Conservation (phyloP, 1,139 yeast genomes). For the Blastobotrys illinoisensis region DNA sequence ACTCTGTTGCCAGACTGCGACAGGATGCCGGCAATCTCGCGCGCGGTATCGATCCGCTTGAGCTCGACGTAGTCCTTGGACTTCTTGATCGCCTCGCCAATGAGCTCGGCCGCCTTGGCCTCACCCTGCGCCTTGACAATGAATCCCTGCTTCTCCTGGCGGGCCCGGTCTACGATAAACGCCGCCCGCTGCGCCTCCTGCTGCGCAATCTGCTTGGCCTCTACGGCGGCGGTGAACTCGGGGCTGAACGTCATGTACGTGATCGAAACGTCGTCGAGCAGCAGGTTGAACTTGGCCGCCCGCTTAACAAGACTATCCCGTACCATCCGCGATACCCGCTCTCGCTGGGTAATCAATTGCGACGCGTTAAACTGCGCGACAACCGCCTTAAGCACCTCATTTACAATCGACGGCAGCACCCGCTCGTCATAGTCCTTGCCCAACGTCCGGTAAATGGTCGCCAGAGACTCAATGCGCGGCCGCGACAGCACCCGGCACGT, state of each 20-base stretch:
- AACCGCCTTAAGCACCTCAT: conserved; percentile 92
- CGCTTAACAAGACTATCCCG: conserved; percentile 89
- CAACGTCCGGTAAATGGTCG: conserved; percentile 81
- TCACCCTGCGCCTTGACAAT: conserved; percentile 98
- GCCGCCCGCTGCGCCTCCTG: conserved; percentile 99
- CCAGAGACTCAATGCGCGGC: conserved; percentile 75
- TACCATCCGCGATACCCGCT: conserved; percentile 84
- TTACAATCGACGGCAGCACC: conserved; percentile 92
- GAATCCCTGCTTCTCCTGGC: conserved; percentile 94
- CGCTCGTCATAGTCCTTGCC: conserved; percentile 95
- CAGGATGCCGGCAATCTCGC: conserved; percentile 85
- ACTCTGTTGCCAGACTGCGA: conserved; percentile 87
- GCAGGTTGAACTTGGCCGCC: conserved; percentile 81
- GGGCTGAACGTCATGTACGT: conserved; percentile 97
- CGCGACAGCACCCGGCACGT: conserved; percentile 94
- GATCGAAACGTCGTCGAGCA: conserved; percentile 90
- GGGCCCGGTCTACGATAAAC: conserved; percentile 91
- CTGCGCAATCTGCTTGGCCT: conserved; percentile 98
- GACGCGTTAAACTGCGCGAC: conserved; percentile 98
- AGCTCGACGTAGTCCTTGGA: conserved; percentile 92
- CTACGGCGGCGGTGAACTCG: conserved; percentile 95
- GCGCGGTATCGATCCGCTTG: conserved; percentile 94
- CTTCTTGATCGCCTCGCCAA: conserved; percentile 98
- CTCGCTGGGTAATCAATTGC: conserved; percentile 96
- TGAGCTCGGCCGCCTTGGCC: conserved; percentile 94